These are phyloP conservation scores for Apiospora pterosperma DNA, from an alignment of 2,329 filamentous ascomycete genomes.

Conservation along the genomic window DNA sequence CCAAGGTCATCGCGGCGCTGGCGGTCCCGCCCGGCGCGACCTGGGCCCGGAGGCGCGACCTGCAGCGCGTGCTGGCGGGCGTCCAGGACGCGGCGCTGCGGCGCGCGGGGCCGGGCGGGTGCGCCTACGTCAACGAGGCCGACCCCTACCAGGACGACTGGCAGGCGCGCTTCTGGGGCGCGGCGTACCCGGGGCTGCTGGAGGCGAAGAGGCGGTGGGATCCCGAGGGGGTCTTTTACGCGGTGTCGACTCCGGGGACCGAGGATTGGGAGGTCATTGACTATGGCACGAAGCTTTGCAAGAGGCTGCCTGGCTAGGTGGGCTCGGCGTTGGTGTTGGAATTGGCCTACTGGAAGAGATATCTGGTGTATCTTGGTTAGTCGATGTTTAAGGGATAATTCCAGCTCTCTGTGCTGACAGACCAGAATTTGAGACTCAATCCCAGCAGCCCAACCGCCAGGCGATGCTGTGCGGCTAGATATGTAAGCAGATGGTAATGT, in stretches of 20 bases:
- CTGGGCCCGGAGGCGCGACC: slow-evolving; percentile 37
- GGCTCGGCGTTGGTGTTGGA: too few relatives aligned
- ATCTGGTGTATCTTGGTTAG: too few relatives aligned
- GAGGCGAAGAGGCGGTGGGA: slow-evolving; percentile 26
- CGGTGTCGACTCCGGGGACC: slow-evolving; percentile 20
- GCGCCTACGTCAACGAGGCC: slow-evolving; percentile 44
- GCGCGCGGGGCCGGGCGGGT: slow-evolving; percentile 32
- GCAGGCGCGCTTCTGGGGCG: slow-evolving; percentile 26
- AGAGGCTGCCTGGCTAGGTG: too few relatives aligned
- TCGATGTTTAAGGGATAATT: too few relatives aligned
- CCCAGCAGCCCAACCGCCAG: too few relatives aligned
- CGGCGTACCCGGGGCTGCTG: slow-evolving; percentile 20
- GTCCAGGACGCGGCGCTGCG: slow-evolving; percentile 33
- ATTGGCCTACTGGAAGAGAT: too few relatives aligned
- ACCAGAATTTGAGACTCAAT: too few relatives aligned
- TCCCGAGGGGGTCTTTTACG: slow-evolving; percentile 25
- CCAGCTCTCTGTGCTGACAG: too few relatives aligned
- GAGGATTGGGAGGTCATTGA: slow-evolving; percentile 27
- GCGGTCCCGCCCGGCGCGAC: slow-evolving; percentile 33
- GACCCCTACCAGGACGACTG: slow-evolving; percentile 29
- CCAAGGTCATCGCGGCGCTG: slow-evolving; percentile 32
- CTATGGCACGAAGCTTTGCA: slow-evolving; percentile 23
- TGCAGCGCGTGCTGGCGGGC: slow-evolving; percentile 36
- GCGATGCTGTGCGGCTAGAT: too few relatives aligned
- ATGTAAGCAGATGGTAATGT: too few relatives aligned